Base-by-base conservation (phyloP, 2,329 filamentous ascomycete species). In the Xylariaceae sp. region DNA sequence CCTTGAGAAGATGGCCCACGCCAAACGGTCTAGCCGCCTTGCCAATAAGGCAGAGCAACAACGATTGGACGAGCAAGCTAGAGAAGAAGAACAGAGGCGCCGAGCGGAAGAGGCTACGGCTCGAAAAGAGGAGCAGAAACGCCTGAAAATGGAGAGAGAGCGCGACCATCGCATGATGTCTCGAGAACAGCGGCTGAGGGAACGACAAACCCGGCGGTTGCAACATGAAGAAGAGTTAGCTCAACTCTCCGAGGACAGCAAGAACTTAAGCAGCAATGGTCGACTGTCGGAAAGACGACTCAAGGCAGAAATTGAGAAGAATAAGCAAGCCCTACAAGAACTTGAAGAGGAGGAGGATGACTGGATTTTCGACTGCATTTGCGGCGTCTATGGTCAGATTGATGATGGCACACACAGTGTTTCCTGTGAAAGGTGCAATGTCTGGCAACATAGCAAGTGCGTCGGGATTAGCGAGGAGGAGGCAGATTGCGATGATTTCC, bases 381-480 rank as follows among this genome's bases (percentile, higher is more conserved):
- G 95, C 71, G 93, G 93, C 21, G 82, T 92, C 20, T 88, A 96
- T 72, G 95, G 95, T 20, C 89, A 96, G 65, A 90, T 97, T 56
- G 95, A 99, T 67, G 95, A 98, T 71, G 95, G 95, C 37, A 89
- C 91, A 7, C 93, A 96, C 70, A 96, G 92, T 71, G 87, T 99
- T 62, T 90, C 93, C 23, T 99, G 95, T 74, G 95, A 99, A 70
- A 87, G 82, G 64, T 99, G 95, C 78, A 96, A 89, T 70, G 88
- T 96, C 46, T 99, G 95, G 95, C 93, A 98, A 71, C 95, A 99
- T 70, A 96, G 92, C 79, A 91, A 89, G 67, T 99, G 95, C 70
- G 83, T 96, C 57, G 89, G 88, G 41, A 89, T 98, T 61, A 83
- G 84, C 44, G 84, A 96, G 66, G 77, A 82, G 57, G 89, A 93